These are phyloP conservation scores for Mucor indicus DNA, from an alignment of 371 early-diverging fungal species.

Conservation along the genomic window DNA sequence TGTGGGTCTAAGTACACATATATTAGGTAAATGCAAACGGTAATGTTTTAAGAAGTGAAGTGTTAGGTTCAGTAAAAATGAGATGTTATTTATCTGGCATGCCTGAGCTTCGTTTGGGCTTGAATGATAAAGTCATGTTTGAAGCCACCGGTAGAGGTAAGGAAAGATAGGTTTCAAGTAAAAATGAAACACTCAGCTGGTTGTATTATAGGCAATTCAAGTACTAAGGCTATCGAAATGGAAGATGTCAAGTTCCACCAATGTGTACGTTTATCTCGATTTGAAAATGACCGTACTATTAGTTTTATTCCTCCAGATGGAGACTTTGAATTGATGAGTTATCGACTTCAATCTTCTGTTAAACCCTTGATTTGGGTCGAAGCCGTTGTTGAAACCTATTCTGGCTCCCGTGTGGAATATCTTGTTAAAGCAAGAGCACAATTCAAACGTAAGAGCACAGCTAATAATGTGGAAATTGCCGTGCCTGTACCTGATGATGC, in stretches of 20 bases:
- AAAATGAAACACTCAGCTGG: neutral
- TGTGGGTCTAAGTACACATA: neutral
- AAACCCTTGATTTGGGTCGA: constrained; percentile 98
- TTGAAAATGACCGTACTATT: constrained; percentile 96
- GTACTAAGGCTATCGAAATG: constrained; percentile 97
- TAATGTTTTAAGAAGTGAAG: constrained; percentile 93
- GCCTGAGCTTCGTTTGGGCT: constrained; percentile 97
- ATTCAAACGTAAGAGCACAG: constrained; percentile 95
- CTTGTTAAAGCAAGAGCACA: constrained; percentile 96
- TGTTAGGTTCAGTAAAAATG: constrained; percentile 95
- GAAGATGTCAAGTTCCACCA: constrained; percentile 99
- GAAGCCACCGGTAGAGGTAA: constrained; percentile 89
- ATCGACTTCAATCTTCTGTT: constrained; percentile 85
- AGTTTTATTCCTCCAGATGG: constrained; percentile 92
- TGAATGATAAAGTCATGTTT: constrained; percentile 98
- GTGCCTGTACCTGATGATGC: constrained; percentile 98
- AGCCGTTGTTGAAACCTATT: constrained; percentile 88
- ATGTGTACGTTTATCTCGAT: constrained; percentile 93
- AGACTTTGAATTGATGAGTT: constrained; percentile 99
- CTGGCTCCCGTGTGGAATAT: constrained; percentile 93
- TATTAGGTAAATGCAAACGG: constrained; percentile 83
- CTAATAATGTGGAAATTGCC: constrained; percentile 96
- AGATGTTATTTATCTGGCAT: constrained; percentile 95
- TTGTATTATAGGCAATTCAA: constrained; percentile 42
- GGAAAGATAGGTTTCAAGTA: constrained; percentile 7